These are phyloP conservation scores for Climacium dendroides DNA, from an alignment of 225 moss, liverwort and hornwort species.

Conservation along the genomic window DNA sequence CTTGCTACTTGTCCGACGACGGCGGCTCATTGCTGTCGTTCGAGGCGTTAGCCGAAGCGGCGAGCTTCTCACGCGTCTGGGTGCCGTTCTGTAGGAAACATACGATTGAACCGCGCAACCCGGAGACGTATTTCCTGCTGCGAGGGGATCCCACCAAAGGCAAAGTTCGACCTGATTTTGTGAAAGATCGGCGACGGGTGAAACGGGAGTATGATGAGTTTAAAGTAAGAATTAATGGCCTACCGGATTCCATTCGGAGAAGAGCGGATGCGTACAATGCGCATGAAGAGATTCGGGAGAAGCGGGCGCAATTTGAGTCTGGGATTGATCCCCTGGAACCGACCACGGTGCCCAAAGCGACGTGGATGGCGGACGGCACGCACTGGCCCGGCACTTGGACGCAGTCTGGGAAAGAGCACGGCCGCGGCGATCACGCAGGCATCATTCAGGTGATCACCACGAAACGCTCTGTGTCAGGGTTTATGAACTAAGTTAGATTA, in stretches of 20 bases:
- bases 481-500: no score
- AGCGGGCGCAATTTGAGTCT: constrained; percentile 54
- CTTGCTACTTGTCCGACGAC: constrained; percentile 84
- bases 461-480: not conserved
- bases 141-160: constrained; percentile 80
- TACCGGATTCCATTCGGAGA: constrained; percentile 73
- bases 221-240: constrained; percentile 81
- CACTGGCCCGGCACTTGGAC: constrained; percentile 98
- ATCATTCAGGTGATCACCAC: constrained; percentile 56
- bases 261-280: constrained; percentile 84
- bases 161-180: constrained; percentile 67
- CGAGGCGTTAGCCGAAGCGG: constrained; percentile 80
- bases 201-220: constrained; percentile 93
- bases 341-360: constrained; percentile 55
- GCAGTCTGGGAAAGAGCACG: constrained; percentile 59
- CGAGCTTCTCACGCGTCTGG: constrained; percentile 84
- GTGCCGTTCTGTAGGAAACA: constrained; percentile 94
- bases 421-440: constrained; percentile 89
- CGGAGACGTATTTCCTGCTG: constrained; percentile 64
- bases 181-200: constrained; percentile 80
- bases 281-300: constrained; percentile 75
- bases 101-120: constrained; percentile 77
- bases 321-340: constrained; percentile 47
- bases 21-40: constrained; percentile 82
- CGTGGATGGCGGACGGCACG: constrained; percentile 97